Percentiles rank a stretch among this genome's conserved stretches.
phyloP scores from a whole-genome alignment of 805 yeast genomes.

The Lipomyces mesembrius region DNA sequence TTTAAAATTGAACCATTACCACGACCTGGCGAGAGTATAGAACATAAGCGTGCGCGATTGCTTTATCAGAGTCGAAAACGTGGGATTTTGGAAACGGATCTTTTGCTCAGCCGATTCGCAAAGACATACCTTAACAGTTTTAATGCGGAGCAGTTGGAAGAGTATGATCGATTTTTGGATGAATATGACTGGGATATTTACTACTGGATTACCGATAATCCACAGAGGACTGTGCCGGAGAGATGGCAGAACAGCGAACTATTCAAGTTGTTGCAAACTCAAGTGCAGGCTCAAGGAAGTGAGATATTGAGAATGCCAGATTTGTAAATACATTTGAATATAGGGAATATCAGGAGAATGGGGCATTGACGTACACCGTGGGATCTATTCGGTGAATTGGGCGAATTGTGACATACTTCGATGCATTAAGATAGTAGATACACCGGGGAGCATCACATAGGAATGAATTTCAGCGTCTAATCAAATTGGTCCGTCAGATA shows the following conservation, averaged over 20 bases:
- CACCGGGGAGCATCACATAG: background rate
- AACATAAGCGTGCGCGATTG: constrained; percentile 81
- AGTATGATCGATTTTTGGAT: constrained; percentile 72
- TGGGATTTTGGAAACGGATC: constrained; percentile 92
- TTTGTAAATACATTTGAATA: constrained; percentile 44
- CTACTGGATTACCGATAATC: constrained; percentile 92
- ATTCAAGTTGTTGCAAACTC: constrained; percentile 67
- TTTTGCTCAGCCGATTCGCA: constrained; percentile 83
- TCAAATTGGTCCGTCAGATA: too few relatives aligned
- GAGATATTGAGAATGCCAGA: constrained; percentile 89
- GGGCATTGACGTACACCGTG: too few relatives aligned
- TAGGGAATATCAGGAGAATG: background rate
- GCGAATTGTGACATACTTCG: background rate
- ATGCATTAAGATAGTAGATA: background rate
- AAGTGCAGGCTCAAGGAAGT: constrained; percentile 68
- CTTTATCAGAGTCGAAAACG: constrained; percentile 91
- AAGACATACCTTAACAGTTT: constrained; percentile 66
- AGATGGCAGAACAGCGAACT: constrained; percentile 75
- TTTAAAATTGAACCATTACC: constrained; percentile 78
- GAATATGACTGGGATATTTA: constrained; percentile 99
- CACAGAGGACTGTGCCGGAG: constrained; percentile 69
- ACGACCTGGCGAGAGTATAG: constrained; percentile 72
- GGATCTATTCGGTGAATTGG: background rate
- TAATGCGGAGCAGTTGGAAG: constrained; percentile 70
- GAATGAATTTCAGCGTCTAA: too few relatives aligned